Evolutionary conservation across 768 basidiomycete genomes (phyloP).

Genomic region (Mycena vitilis): DNA sequence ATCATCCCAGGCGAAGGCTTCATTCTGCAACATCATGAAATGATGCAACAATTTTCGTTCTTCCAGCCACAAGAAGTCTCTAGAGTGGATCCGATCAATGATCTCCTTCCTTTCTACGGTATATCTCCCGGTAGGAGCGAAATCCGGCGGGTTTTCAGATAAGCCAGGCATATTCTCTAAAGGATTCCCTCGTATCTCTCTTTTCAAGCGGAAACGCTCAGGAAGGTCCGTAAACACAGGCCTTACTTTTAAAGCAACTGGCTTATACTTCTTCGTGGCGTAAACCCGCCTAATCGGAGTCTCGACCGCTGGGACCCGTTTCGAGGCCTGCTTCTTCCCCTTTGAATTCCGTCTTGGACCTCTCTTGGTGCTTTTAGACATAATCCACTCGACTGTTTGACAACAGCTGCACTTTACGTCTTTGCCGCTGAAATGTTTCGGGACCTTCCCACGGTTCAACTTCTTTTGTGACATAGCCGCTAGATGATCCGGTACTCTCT

Average conservation of each 20-base stretch:
- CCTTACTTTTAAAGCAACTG: constrained; percentile 42
- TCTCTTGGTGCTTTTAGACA: background rate
- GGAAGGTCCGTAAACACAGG: constrained; percentile 40
- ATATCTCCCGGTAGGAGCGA: constrained; percentile 40
- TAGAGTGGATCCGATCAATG: constrained; percentile 37
- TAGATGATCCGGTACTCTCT: background rate
- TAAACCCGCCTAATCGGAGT: constrained; percentile 11
- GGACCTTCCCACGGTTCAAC: background rate
- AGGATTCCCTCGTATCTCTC: constrained; percentile 44
- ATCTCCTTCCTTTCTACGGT: constrained; percentile 39
- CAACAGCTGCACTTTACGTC: background rate
- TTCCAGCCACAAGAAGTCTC: constrained; percentile 36
- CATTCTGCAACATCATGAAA: constrained; percentile 38
- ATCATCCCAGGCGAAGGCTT: constrained; percentile 9
- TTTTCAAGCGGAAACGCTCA: constrained; percentile 40
- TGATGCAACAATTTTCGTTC: constrained; percentile 34
- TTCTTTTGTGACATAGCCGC: background rate
- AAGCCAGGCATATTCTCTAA: constrained; percentile 40
- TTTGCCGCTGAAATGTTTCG: background rate
- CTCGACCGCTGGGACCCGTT: background rate
- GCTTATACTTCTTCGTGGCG: constrained; percentile 45
- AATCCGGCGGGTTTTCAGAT: constrained; percentile 33
- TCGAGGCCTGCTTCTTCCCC: background rate
- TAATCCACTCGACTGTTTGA: background rate
- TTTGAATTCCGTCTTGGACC: background rate